Evolutionary conservation across 257 asterid species (phyloP).

Genomic region (Jaltomata sinuosa): DNA sequence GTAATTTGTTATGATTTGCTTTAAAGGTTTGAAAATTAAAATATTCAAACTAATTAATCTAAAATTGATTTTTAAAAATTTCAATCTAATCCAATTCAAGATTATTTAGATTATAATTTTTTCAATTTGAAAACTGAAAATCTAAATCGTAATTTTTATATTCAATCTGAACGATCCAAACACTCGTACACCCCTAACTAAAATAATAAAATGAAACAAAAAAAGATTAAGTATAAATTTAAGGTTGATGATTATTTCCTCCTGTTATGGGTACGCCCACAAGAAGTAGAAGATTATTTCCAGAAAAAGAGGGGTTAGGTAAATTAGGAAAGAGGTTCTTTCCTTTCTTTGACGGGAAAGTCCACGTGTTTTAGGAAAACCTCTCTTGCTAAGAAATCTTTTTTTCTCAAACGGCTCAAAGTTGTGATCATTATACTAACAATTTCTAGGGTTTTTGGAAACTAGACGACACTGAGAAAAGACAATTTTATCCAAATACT

Average conservation of each 20-base stretch:
- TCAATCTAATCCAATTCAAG: no score
- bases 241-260: neutral
- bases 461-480: neutral
- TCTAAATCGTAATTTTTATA: no score
- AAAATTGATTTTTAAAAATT: neutral
- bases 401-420: neutral
- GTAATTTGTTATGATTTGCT: no score
- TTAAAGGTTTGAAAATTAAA: no score
- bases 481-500: neutral
- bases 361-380: constrained; percentile 16
- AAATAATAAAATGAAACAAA: neutral
- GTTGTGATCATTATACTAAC: neutral
- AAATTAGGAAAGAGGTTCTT: neutral
- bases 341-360: neutral
- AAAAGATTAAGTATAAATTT: neutral
- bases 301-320: neutral
- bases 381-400: constrained; percentile 24
- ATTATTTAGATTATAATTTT: no score
- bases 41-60: neutral
- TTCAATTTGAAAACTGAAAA: no score
- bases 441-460: neutral
- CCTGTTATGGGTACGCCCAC: no score
- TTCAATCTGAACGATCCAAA: neutral
- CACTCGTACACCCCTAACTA: no score
- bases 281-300: neutral